Base-by-base conservation (phyloP, 192 early-diverging fungal genomes). In the Podila clonocystis region DNA sequence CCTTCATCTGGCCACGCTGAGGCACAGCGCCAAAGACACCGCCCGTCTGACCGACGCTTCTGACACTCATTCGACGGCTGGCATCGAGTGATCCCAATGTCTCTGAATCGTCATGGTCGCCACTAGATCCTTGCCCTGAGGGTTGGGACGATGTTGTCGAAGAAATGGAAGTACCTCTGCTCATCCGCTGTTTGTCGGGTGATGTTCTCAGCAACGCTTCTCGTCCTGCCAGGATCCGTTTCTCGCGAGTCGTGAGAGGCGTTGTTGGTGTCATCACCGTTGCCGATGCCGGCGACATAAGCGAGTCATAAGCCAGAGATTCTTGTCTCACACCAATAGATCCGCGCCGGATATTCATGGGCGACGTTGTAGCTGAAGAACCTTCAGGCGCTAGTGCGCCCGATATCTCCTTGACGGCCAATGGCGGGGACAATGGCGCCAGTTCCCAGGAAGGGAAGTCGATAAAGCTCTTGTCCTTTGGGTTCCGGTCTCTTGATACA, bases 381-480 rank as follows among this genome's bases (percentile, higher is more conserved):
- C 28, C 6, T 4, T 29, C 26, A 11, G 58, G 64, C 48, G 0
- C 20, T 5, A 1, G 45, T 31, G 64, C 52, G 11, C 52, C 52
- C 8, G 22, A 9, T n/a, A 9, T 72, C 29, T 72, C 77, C 34
- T 69, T 69, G n/a, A 73, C 77, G 31, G 65, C 70, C 19, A 72
- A 12, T 11, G 70, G 75, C 0, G 75, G 69, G n/a, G 75, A 72
- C n/a, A 79, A 13, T 28, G 70, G 75, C 1, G 75, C 75, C 11
- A 79, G 61, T 4, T 79, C 70, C 75, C 75, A 79, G 24, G 48
- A 58, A 7, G 75, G 75, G 4, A 79, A 36, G 17, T 72, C 75
- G 12, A 79, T 9, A 12, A 41, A 20, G 63, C 52, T 72, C 36
- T 50, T 52, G 17, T 17, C 58, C 31, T 58, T 34, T 38, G 24